Percentiles rank a stretch among this genome's conserved stretches.
Conservation (phyloP, 805 yeast species). For the Nakazawaea siamensis region DNA sequence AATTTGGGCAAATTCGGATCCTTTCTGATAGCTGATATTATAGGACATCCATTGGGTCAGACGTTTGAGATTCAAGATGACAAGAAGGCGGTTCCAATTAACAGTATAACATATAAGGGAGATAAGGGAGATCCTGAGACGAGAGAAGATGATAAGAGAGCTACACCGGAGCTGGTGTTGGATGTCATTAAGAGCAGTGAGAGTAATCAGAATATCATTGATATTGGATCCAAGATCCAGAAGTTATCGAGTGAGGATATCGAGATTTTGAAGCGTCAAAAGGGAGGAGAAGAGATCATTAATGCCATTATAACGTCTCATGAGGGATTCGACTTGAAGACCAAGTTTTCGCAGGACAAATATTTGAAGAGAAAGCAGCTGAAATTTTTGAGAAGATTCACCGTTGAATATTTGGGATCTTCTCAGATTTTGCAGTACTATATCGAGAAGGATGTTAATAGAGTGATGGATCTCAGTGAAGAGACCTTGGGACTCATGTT, state of each 20-base stretch:
- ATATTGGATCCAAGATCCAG: slow-evolving; percentile 67
- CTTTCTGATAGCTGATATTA: slow-evolving; percentile 61
- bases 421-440: slow-evolving; percentile 67
- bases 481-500: slow-evolving; percentile 76
- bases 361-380: slow-evolving; percentile 87
- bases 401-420: slow-evolving; percentile 68
- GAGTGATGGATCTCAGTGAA: slow-evolving; percentile 72
- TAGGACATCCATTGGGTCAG: slow-evolving; percentile 83
- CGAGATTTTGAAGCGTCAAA: slow-evolving; percentile 66
- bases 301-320: slow-evolving; percentile 78
- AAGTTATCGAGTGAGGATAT: slow-evolving; percentile 72
- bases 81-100: slow-evolving; percentile 40
- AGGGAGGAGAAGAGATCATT: slow-evolving; percentile 70
- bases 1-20: slow-evolving; percentile 89
- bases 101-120: slow-evolving; percentile 25
- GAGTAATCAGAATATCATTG: slow-evolving; percentile 55
- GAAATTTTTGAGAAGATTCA: slow-evolving; percentile 80
- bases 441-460: slow-evolving; percentile 65
- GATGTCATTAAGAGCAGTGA: slow-evolving; percentile 35
- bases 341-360: slow-evolving; percentile 84
- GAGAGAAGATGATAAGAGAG: slow-evolving; percentile 27
- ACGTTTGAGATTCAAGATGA: slow-evolving; percentile 76
- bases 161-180: slow-evolving; percentile 16
- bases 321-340: slow-evolving; percentile 80
- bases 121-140: slow-evolving; percentile 19